Percentiles rank a stretch among this genome's conserved stretches.
Evolutionary conservation across 148 eudicot species (phyloP).

Genomic region (Tetragonia tetragonoides): DNA sequence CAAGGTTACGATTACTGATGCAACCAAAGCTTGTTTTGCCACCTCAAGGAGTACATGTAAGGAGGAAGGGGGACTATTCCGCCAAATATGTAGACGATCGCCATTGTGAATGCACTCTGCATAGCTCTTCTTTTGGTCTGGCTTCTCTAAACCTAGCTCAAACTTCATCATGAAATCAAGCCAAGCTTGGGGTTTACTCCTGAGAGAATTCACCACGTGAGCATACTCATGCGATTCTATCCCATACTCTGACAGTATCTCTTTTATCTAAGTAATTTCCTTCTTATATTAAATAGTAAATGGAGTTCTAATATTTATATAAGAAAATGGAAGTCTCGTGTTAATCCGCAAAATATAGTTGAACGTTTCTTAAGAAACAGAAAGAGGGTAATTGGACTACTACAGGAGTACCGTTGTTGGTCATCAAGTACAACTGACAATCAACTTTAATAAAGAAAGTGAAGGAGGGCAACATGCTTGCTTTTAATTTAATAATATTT

Average conservation of each 20-base stretch:
- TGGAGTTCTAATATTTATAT: too few relatives aligned
- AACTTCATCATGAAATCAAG: conserved; percentile 99
- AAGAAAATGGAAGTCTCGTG: too few relatives aligned
- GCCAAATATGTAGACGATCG: conserved; percentile 71
- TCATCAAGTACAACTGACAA: too few relatives aligned
- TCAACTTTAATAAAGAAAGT: too few relatives aligned
- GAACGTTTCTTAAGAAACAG: too few relatives aligned
- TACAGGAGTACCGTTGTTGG: too few relatives aligned
- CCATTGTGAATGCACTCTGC: conserved; percentile 83
- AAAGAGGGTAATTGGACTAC: too few relatives aligned
- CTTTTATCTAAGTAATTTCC: conserved; percentile 55
- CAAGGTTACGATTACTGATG: conserved; percentile 60
- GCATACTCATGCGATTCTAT: conserved; percentile 78
- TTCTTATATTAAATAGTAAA: too few relatives aligned
- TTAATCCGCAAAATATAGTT: too few relatives aligned
- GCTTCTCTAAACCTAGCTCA: conserved; percentile 93
- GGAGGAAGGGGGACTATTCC: conserved; percentile 79
- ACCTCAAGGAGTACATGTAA: conserved; percentile 68
- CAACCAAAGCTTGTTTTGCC: conserved; percentile 55
- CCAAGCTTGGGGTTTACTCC: conserved; percentile 92
- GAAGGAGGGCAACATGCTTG: too few relatives aligned
- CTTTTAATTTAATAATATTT: too few relatives aligned
- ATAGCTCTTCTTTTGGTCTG: conserved; percentile 89
- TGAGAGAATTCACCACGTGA: conserved; percentile 81
- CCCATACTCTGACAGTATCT: conserved; percentile 76